Evolutionary conservation across 169 alveolate species (phyloP).

Genomic region (Plasmodium sp.): DNA sequence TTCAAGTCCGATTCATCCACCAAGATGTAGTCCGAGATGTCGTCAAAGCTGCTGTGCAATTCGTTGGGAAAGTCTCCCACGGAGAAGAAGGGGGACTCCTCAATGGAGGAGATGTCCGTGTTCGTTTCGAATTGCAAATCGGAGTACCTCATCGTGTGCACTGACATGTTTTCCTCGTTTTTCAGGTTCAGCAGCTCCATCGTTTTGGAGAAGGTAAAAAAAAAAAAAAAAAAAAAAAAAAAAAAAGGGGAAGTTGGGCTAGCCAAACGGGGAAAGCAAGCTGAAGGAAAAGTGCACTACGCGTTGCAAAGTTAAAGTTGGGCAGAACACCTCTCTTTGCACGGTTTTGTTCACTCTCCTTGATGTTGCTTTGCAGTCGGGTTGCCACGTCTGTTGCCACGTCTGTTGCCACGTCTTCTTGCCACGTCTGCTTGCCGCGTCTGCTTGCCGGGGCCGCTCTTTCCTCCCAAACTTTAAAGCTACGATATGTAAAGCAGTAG

Average conservation of each 20-base stretch:
- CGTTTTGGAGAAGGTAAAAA: neutral
- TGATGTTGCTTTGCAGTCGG: neutral
- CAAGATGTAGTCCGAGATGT: slow-evolving; percentile 54
- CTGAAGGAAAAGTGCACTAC: neutral
- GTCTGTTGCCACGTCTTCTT: too few species aligned
- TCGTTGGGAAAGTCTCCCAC: slow-evolving; percentile 57
- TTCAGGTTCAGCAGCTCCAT: slow-evolving; percentile 56
- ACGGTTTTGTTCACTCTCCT: neutral
- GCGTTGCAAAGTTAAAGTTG: neutral
- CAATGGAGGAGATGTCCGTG: slow-evolving; percentile 58
- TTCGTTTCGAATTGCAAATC: slow-evolving; percentile 10
- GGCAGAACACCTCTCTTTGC: neutral
- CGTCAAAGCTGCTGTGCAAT: slow-evolving; percentile 68
- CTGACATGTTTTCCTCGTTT: slow-evolving; percentile 11
- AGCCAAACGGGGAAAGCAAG: neutral
- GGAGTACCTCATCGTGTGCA: slow-evolving; percentile 51
- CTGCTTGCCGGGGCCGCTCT: too few species aligned
- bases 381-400: too few species aligned
- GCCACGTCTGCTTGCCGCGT: too few species aligned
- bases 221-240: neutral
- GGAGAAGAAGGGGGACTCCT: slow-evolving; percentile 60
- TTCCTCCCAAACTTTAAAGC: neutral
- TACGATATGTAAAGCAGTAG: neutral
- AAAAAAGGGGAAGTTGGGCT: too few species aligned
- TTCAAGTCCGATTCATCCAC: slow-evolving; percentile 61